A percentile compares a stretch with the other conserved stretches of the same genome.
phyloP scores from a whole-genome alignment of 495 filamentous ascomycete genomes.

The Neurospora sp. region DNA sequence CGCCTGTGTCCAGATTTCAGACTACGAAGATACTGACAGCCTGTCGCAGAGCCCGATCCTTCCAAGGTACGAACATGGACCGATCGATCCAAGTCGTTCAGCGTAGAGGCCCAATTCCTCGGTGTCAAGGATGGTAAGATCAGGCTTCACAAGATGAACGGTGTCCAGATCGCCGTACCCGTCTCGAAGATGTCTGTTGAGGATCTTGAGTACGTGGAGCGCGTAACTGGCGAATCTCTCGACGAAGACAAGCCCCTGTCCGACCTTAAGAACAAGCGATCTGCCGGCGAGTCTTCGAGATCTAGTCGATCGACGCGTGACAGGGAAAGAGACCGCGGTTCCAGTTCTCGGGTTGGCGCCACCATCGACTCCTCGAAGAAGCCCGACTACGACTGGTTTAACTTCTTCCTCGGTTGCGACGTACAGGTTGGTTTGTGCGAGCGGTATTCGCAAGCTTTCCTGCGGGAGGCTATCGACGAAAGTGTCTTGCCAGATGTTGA shows the following conservation, averaged over 20 bases:
- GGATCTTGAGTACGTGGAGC: slow-evolving; percentile 91
- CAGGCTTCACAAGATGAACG: slow-evolving; percentile 94
- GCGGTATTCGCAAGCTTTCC: slow-evolving; percentile 81
- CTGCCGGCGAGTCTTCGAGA: slow-evolving; percentile 13
- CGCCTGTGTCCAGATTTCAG: not conserved
- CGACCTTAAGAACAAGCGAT: slow-evolving; percentile 49
- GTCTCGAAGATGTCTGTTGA: slow-evolving; percentile 89
- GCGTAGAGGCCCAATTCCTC: slow-evolving; percentile 94
- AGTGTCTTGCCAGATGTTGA: slow-evolving; percentile 80
- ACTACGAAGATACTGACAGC: not conserved
- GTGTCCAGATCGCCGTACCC: slow-evolving; percentile 95
- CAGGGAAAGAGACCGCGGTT: not conserved
- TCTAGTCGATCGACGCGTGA: slow-evolving; percentile 1
- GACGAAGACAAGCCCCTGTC: slow-evolving; percentile 95
- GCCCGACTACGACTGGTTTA: slow-evolving; percentile 92
- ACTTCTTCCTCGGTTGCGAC: slow-evolving; percentile 90
- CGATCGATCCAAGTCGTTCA: slow-evolving; percentile 88
- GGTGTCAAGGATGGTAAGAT: slow-evolving; percentile 92
- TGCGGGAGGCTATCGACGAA: slow-evolving; percentile 90
- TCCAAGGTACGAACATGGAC: slow-evolving; percentile 84
- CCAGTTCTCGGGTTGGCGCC: slow-evolving; percentile 30
- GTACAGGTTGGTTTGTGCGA: slow-evolving; percentile 88
- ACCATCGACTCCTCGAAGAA: slow-evolving; percentile 47
- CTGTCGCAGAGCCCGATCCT: slow-evolving; percentile 62
- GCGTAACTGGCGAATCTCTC: slow-evolving; percentile 70